A percentile compares a stretch with the other conserved stretches of the same genome.
Evolutionary conservation across 78 protist species (phyloP).

Genomic region (Emiliania huxleyi): DNA sequence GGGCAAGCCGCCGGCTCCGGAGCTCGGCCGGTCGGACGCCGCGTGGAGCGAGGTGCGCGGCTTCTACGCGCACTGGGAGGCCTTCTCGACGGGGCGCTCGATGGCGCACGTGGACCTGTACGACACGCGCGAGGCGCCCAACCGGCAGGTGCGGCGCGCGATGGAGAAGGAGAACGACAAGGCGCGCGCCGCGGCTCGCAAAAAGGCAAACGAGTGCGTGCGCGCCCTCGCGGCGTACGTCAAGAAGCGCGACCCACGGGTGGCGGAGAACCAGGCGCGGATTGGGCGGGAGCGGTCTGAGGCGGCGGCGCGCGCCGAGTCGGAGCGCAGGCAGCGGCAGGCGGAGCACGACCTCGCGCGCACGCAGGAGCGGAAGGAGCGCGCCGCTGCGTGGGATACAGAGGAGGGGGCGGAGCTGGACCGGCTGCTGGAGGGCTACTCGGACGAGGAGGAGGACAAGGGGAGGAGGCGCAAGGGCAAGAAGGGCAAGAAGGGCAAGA

Average conservation of each 20-base stretch:
- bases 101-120: not conserved
- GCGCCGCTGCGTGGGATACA: constrained; percentile 19
- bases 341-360: not conserved
- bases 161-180: constrained; percentile 81
- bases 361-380: not conserved
- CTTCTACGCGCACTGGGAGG: constrained; percentile 61
- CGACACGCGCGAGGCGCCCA: constrained; percentile 11
- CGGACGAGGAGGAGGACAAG: constrained; percentile 42
- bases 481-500: not conserved
- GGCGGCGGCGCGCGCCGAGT: not conserved
- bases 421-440: not conserved
- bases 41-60: constrained; percentile 28
- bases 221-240: constrained; percentile 10
- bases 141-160: constrained; percentile 52
- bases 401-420: constrained; percentile 34
- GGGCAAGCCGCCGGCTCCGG: constrained; percentile 46
- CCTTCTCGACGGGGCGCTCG: constrained; percentile 47
- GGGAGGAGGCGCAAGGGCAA: not conserved
- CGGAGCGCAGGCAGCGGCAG: not conserved
- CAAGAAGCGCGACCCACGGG: not conserved
- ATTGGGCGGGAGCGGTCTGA: not conserved
- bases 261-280: not conserved
- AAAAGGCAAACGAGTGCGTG: constrained; percentile 47
- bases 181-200: constrained; percentile 44
- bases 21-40: constrained; percentile 54